These are phyloP conservation scores for Pseudocercospora musae DNA, from an alignment of 2,329 filamentous ascomycete genomes.

Conservation along the genomic window DNA sequence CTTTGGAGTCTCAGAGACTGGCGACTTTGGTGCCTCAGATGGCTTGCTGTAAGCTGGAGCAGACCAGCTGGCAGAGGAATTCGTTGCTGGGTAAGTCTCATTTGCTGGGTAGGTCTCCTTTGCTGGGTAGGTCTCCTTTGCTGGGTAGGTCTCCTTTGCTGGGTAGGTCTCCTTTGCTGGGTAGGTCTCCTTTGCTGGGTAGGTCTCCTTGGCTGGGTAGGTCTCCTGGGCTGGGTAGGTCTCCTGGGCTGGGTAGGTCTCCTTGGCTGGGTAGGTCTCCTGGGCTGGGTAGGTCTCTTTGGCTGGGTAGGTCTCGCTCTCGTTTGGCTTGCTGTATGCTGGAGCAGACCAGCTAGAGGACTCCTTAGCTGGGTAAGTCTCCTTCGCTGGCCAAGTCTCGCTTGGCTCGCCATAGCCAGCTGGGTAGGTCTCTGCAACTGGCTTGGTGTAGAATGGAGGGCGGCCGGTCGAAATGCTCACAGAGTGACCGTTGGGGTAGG, in stretches of 20 bases:
- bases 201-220: too few relatives aligned
- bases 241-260: not conserved
- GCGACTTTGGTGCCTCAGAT: not conserved
- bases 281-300: not conserved
- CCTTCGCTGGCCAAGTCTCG: not conserved
- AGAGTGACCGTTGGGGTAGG: not conserved
- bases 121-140: not conserved
- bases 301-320: not conserved
- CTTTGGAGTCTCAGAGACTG: not conserved
- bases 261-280: not conserved
- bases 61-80: conserved; percentile 2
- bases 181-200: not conserved
- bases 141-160: not conserved
- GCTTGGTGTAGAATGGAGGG: conserved; percentile 1
- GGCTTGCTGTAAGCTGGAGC: conserved; percentile 4
- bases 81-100: not conserved
- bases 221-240: not conserved
- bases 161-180: not conserved
- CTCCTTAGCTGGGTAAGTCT: not conserved
- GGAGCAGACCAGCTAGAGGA: not conserved
- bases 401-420: not conserved
- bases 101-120: not conserved
- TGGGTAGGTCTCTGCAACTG: not conserved
- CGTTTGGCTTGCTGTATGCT: not conserved
- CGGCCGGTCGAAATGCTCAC: not conserved